A percentile compares a stretch with the other conserved stretches of the same genome.
These are phyloP conservation scores for Aspergillus steynii DNA, from an alignment of 495 filamentous ascomycete species.

Conservation along the genomic window DNA sequence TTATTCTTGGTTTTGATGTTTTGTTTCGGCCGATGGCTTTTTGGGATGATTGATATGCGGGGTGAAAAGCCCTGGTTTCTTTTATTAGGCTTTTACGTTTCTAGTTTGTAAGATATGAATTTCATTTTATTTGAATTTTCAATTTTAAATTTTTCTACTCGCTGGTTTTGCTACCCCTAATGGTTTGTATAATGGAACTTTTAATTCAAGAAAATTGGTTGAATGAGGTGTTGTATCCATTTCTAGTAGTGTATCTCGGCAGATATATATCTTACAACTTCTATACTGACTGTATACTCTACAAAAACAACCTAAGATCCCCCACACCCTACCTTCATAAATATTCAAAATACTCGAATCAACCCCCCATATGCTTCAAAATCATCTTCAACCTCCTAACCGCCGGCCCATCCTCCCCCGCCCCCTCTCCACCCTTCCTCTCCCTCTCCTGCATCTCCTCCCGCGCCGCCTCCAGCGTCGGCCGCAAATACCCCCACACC, in stretches of 20 bases:
- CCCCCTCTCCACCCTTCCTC: slow-evolving; percentile 43
- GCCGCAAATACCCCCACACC: slow-evolving; percentile 72
- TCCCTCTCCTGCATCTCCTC: slow-evolving; percentile 63
- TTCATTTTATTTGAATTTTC: neutral
- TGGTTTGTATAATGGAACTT: too few species aligned
- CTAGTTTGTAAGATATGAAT: slow-evolving; percentile 17
- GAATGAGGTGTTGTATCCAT: too few species aligned
- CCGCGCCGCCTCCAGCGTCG: slow-evolving; percentile 62
- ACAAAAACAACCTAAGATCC: too few species aligned
- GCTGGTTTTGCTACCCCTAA: neutral
- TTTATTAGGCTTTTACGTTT: slow-evolving; percentile 5
- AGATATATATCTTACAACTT: too few species aligned
- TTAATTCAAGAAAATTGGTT: too few species aligned
- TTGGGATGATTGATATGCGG: slow-evolving; percentile 15
- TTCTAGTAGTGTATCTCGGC: too few species aligned
- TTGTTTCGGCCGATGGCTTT: neutral
- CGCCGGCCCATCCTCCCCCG: slow-evolving; percentile 41
- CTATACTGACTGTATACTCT: too few species aligned
- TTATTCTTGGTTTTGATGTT: slow-evolving; percentile 9
- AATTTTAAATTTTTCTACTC: neutral
- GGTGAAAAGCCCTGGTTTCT: slow-evolving; percentile 6
- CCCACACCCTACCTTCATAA: too few species aligned
- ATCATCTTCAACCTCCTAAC: slow-evolving; percentile 52
- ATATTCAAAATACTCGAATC: neutral
- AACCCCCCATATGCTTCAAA: slow-evolving; percentile 46